Evolutionary conservation across 345 rosid species (phyloP), one percentile per base, ranked within the genome.

Genomic region (Citropsis articulata): DNA sequence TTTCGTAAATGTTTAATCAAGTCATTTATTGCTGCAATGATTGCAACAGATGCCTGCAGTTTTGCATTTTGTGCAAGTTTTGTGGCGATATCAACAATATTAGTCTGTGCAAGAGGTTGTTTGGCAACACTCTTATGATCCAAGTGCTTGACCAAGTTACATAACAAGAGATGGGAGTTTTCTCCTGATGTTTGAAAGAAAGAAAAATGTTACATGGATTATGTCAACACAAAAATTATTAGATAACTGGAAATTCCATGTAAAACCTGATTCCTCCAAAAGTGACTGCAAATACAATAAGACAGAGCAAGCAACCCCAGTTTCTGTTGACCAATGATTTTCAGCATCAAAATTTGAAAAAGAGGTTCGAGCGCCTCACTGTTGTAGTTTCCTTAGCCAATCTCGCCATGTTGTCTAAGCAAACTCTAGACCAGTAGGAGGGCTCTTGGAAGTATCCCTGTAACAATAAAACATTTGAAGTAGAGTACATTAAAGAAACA

Each of bases 291-390:
- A 87, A 78, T 85, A 88, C 78, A 83, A 75, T 83, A 93, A 81
- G 80, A 92, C 94, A 79, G 94, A 90, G 80, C 88, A 90, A 33
- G 91, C 98, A 71, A 91, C 85, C 48, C 97, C 98, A 76, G 83
- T 89, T 71, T 90, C 86, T 16, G 80, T 85, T 77, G 92, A 89
- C 98, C 97, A 93, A 64, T 86, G 87, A 84, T 90, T 81, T 85
- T 88, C 91, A 75, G 65, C 68, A 86, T 95, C 96, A 89, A 95
- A 76, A 85, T 90, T 71, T 84, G 86, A 74, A 95, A 83, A 77
- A 95, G 93, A n/a, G 98, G 98, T 82, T 95, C 98, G 53, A 95
- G 92, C 97, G 97, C 6, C 98, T 87, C 71, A 95, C 90, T 22
- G 96, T 93, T 36, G 97, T 87, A 67, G 91, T 90, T 90, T 93